Conservation (phyloP, 345 rosid species). For the Durio zibethinus region DNA sequence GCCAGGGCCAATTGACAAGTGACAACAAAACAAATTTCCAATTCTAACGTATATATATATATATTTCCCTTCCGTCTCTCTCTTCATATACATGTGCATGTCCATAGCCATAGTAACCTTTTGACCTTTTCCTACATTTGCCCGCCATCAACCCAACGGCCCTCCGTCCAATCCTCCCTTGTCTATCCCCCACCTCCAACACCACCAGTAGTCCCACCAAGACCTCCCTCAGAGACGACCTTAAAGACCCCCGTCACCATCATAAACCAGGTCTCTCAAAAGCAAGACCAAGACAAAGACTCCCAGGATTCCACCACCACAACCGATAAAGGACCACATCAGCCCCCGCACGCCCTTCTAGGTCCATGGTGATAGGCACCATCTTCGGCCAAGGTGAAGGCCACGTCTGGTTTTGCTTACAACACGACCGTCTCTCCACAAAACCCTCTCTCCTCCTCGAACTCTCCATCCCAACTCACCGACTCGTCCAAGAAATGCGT, state of each 20-base stretch:
- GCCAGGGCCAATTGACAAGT: not conserved
- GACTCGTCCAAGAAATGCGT: slow-evolving; percentile 69
- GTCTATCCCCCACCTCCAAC: slow-evolving; percentile 43
- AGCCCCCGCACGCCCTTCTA: slow-evolving; percentile 53
- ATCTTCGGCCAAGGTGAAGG: slow-evolving; percentile 76
- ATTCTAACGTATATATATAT: slow-evolving; percentile 21
- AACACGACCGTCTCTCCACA: slow-evolving; percentile 66
- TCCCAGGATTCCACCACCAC: slow-evolving; percentile 33
- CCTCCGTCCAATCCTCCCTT: slow-evolving; percentile 72
- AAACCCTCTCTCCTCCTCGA: slow-evolving; percentile 73
- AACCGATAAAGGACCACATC: slow-evolving; percentile 10
- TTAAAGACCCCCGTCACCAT: slow-evolving; percentile 16
- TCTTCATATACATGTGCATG: not conserved
- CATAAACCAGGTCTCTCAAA: slow-evolving; percentile 4
- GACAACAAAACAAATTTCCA: not conserved
- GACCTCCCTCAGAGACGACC: slow-evolving; percentile 71
- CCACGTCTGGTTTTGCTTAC: slow-evolving; percentile 88
- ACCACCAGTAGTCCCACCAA: slow-evolving; percentile 27
- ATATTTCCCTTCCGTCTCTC: slow-evolving; percentile 19
- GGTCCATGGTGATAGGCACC: slow-evolving; percentile 81
- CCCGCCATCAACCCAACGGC: not conserved
- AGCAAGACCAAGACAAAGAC: slow-evolving; percentile 12
- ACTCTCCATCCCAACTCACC: slow-evolving; percentile 63
- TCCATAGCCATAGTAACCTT: not conserved
- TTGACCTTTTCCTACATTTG: not conserved